A percentile compares a stretch with the other conserved stretches of the same genome.
Evolutionary conservation across 345 rosid species (phyloP).

Genomic region (Lenwebbia sp.): DNA sequence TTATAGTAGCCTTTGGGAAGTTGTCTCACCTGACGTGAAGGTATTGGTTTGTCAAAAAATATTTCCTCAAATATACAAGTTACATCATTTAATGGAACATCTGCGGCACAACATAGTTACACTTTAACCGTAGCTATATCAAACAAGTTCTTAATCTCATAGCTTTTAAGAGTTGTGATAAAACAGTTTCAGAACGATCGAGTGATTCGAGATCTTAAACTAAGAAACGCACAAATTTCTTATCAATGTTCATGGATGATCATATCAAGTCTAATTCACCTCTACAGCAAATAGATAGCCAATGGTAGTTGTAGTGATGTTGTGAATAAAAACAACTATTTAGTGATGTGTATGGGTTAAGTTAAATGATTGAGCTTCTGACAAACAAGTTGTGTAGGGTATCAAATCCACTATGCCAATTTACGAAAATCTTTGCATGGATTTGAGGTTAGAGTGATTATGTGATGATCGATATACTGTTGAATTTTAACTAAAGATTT

Average conservation of each 20-base stretch:
- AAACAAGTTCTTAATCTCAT: not conserved
- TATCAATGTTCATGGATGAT: not conserved
- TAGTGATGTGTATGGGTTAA: not conserved
- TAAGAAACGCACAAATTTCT: not conserved
- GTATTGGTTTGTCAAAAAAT: not conserved
- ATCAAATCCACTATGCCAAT: not conserved
- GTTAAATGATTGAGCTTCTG: not conserved
- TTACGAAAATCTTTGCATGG: not conserved
- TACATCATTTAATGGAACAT: not conserved
- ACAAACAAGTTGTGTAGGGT: not conserved
- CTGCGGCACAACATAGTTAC: not conserved
- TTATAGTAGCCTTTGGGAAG: not conserved
- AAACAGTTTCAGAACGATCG: not conserved
- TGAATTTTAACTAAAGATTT: not conserved
- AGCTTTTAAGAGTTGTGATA: not conserved
- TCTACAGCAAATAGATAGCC: not conserved
- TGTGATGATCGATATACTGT: not conserved
- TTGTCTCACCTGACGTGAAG: not conserved
- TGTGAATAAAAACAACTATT: not conserved
- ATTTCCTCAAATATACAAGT: not conserved
- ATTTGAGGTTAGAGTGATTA: not conserved
- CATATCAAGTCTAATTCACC: not conserved
- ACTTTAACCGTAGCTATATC: not conserved
- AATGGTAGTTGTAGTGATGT: not conserved
- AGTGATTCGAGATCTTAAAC: not conserved